Evolutionary conservation across 129 eudicot genomes (phyloP), one percentile per base, ranked within the genome.

Genomic region (Arctium lappa): DNA sequence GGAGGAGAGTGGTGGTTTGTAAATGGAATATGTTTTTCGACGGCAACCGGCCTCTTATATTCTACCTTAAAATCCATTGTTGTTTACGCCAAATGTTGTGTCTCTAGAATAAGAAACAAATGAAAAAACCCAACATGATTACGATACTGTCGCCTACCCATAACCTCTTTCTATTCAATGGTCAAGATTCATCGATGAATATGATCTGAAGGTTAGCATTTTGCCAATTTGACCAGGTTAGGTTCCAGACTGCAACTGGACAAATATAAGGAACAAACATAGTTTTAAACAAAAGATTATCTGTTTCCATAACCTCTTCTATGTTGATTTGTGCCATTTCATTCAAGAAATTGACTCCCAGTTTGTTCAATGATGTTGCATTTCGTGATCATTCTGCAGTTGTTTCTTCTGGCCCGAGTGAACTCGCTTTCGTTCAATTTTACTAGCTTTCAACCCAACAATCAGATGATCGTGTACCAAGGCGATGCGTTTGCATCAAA

Each of bases 401-500:
- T 83, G 48, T 68, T 76, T 9, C 48, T 74, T 18, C n/a, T 39
- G 50, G 32, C 72, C 80, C 79, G 15, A 1, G 83, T 29, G 56
- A 38, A 60, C 82, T 85, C 90, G 16, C 4, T 79, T 74, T 84
- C 82, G 0, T 81, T 87, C 86, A 87, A 81, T n/a, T 87, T 87
- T 12, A 30, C 86, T 0, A 78, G 75, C 65, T 84, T 87, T 74
- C 73, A 78, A 75, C 90, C 86, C 1, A 87, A 78, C 81, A 81
- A 65, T 32, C 74, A 39, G 63, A 81, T 50, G 44, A 87, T 85
- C 22, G 22, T 81, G 65, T 87, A 84, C 80, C 88, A 87, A 84
- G 90, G 90, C 12, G 86, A 87, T 9, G 88, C 90, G 3, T 87
- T 84, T 78, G 66, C 90, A 39, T 82, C 88, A 0, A 81, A 38